phyloP scores from a whole-genome alignment of 352 stramenopile species.

The Elongisporangium senticosum region DNA sequence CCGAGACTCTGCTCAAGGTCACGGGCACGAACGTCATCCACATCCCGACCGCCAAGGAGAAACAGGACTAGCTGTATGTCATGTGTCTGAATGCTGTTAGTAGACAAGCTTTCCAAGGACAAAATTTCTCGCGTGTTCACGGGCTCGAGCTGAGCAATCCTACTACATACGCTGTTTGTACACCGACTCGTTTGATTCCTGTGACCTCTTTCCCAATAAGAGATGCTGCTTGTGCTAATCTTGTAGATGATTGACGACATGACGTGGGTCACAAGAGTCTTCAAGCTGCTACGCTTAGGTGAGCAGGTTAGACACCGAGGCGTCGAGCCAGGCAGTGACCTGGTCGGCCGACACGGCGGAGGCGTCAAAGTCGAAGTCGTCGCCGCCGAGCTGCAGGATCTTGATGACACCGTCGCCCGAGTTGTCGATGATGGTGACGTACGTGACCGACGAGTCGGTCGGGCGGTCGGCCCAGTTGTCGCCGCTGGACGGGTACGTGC shows the following conservation, averaged over 20 bases:
- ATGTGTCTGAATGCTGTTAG: background rate
- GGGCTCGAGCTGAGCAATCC: background rate
- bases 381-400: slow-evolving; percentile 35
- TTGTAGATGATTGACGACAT: background rate
- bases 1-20: slow-evolving; percentile 81
- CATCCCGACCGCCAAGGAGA: slow-evolving; percentile 80
- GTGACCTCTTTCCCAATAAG: background rate
- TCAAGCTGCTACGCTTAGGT: slow-evolving; percentile 9
- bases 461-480: slow-evolving; percentile 43
- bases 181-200: background rate
- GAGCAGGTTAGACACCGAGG: slow-evolving; percentile 32
- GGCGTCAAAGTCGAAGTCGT: slow-evolving; percentile 40
- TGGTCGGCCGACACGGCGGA: slow-evolving; percentile 22
- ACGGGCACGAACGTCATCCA: slow-evolving; percentile 83
- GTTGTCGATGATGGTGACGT: slow-evolving; percentile 56
- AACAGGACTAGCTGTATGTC: slow-evolving; percentile 46
- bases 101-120: background rate
- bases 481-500: slow-evolving; percentile 29
- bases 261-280: background rate
- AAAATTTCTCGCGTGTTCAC: background rate
- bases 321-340: slow-evolving; percentile 27
- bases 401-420: slow-evolving; percentile 32
- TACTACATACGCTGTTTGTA: background rate
- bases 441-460: slow-evolving; percentile 27
- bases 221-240: background rate